Conservation (phyloP, 768 basidiomycete genomes). For the Lentinula edodes region DNA sequence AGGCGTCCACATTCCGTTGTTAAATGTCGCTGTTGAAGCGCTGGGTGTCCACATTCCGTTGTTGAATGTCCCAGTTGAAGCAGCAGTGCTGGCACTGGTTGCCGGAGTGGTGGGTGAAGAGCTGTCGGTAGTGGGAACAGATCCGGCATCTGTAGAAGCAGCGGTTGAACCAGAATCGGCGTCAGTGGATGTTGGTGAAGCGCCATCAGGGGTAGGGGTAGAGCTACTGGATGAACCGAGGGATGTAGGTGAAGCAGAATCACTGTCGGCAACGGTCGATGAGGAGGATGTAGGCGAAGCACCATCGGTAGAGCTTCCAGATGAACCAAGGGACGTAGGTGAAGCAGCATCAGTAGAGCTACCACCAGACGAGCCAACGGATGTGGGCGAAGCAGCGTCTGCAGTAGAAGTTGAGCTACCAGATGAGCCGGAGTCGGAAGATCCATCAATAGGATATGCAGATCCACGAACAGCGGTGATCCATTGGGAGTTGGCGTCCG, state of each 20-base stretch:
- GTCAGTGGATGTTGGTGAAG: neutral
- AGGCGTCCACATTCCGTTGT: constrained; percentile 1
- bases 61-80: neutral
- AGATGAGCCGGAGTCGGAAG: neutral
- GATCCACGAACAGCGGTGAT: constrained; percentile 30
- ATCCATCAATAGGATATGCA: constrained; percentile 17
- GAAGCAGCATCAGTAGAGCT: neutral
- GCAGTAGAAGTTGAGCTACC: neutral
- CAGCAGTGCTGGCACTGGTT: neutral
- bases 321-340: neutral
- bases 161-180: neutral
- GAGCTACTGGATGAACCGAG: neutral
- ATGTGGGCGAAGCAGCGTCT: neutral
- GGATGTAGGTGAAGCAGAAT: neutral
- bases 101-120: neutral
- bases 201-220: neutral
- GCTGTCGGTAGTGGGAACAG: neutral
- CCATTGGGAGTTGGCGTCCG: constrained; percentile 34
- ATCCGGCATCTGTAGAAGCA: neutral
- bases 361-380: neutral
- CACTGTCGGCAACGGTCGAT: neutral
- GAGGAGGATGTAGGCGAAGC: neutral
- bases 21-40: neutral
- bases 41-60: constrained; percentile 1
- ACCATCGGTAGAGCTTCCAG: neutral